Percentiles rank a stretch among this genome's conserved stretches.
Evolutionary conservation across 257 asterid genomes (phyloP).

Genomic region (Salvia miltiorrhiza): DNA sequence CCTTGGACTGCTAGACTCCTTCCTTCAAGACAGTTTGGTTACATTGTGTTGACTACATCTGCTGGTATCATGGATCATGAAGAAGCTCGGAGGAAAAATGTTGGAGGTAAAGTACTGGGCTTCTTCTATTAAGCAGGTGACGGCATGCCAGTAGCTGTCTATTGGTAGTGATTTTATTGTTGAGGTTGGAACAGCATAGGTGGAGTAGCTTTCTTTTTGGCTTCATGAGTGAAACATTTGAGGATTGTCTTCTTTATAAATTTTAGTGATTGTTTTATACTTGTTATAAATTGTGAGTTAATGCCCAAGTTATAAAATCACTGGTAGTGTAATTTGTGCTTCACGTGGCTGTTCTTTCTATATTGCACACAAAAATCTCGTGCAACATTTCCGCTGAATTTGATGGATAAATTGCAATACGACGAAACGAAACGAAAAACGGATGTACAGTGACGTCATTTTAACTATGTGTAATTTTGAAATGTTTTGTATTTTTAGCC

Average conservation of each 20-base stretch:
- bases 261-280: slow-evolving; percentile 5
- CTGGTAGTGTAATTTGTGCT: too few relatives aligned
- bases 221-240: slow-evolving; percentile 4
- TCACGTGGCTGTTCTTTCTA: too few relatives aligned
- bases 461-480: too few relatives aligned
- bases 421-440: too few relatives aligned
- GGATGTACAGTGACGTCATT: too few relatives aligned
- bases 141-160: neutral
- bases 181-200: neutral
- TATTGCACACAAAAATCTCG: too few relatives aligned
- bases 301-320: neutral
- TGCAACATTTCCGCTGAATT: too few relatives aligned
- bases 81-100: slow-evolving; percentile 39
- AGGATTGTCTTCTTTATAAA: slow-evolving; percentile 2
- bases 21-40: slow-evolving; percentile 42
- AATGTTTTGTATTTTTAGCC: too few relatives aligned
- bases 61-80: slow-evolving; percentile 45
- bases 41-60: slow-evolving; percentile 37
- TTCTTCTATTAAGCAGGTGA: slow-evolving; percentile 29
- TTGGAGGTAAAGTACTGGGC: slow-evolving; percentile 39
- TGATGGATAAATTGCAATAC: too few relatives aligned
- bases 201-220: neutral
- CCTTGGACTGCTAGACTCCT: slow-evolving; percentile 45
- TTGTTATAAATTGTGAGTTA: neutral
- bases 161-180: neutral